Base-by-base conservation (phyloP, 2,329 filamentous ascomycete genomes). In the Monilinia fructicola region DNA sequence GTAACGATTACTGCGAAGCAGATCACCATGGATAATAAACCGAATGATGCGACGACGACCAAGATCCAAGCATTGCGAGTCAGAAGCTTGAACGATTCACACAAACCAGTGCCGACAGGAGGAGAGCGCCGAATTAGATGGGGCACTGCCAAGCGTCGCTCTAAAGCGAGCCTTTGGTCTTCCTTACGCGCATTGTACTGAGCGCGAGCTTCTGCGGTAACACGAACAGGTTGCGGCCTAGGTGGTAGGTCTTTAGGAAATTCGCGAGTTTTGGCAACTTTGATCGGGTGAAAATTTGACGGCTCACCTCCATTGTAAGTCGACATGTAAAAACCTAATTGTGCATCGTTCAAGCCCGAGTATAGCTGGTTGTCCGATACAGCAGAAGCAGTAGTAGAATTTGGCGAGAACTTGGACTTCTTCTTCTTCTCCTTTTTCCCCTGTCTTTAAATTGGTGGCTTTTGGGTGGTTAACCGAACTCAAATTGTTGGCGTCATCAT, bases 271-370 rank as follows among this genome's bases (percentile, higher is more conserved):
- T 46, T 35, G 9, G 40, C 16, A 23, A 21, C 26, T 16, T 56
- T 44, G 23, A 52, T 4, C 18, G 26, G 38, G 12, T 42, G 40
- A 12, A 35, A 4, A 4, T 18, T 23, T 18, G 52, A 38, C 1
- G 21, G 44, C 21, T 28, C 44, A 21, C 28, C n/a, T 6, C 58
- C 58, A 21, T 61, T 61, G 3, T 61, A 61, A 16, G 44, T 61
- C 23, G 44, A 50, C 31, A 61, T 28, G 11, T 50, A 61, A 3
- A 61, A 42, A 12, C 58, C 58, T 9, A 35, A 38, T 4, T 61
- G 58, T 46, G 50, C 50, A 26, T 61, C 58, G n/a, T 46, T 61
- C 50, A 61, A 50, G 7, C 58, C 58, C 1, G 58, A 50, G 58
- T 61, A 61, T 23, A 61, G 31, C n/a, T 38, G 21, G 28, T 61